Conservation (phyloP, 305 asterid genomes). For the Solanum hybrid region DNA sequence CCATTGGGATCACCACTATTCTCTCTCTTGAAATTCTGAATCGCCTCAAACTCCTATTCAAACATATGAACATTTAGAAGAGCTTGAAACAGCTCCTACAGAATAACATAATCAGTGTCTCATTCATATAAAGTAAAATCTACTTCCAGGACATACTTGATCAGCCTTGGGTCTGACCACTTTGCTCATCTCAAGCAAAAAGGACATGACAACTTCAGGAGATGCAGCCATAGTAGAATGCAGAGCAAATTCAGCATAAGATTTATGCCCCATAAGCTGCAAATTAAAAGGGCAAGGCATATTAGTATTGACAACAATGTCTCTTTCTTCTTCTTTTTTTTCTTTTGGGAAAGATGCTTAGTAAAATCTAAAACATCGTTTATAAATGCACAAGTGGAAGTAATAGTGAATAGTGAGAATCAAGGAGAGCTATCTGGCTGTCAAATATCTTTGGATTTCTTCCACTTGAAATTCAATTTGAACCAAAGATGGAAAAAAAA, state of each 20-base stretch:
- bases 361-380: not conserved
- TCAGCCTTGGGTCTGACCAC: constrained; percentile 81
- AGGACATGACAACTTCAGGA: constrained; percentile 73
- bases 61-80: constrained; percentile 13
- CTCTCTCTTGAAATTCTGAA: constrained; percentile 57
- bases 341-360: not conserved
- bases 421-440: not conserved
- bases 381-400: not conserved
- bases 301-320: not conserved
- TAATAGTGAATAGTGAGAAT: not conserved
- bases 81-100: constrained; percentile 2
- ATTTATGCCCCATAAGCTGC: constrained; percentile 77
- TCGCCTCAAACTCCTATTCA: constrained; percentile 60
- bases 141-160: constrained; percentile 40
- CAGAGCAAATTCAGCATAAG: constrained; percentile 73
- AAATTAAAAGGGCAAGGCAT: not conserved
- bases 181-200: constrained; percentile 77
- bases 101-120: not conserved
- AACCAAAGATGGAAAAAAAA: not conserved
- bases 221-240: constrained; percentile 84
- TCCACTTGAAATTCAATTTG: not conserved
- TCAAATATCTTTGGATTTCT: not conserved
- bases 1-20: constrained; percentile 29
- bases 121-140: constrained; percentile 9
- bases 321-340: not conserved